Evolutionary conservation across 106 monocot species (phyloP).

Genomic region (Dendrobium officinale): DNA sequence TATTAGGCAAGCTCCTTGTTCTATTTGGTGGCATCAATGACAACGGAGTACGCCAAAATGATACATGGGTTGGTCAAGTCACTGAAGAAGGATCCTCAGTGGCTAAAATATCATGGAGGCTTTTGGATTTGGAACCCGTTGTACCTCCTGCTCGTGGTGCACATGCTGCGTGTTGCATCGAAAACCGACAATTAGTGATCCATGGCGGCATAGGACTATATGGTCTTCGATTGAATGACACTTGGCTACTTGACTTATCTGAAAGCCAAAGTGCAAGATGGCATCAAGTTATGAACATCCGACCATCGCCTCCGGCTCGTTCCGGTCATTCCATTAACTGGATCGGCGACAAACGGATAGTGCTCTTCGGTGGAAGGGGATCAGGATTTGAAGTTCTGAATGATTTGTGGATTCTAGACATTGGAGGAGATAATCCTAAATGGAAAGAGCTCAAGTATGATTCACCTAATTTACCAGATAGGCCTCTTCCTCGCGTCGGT

Average conservation of each 20-base stretch:
- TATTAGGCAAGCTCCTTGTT: slow-evolving; percentile 37
- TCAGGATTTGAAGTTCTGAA: slow-evolving; percentile 70
- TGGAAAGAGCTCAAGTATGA: slow-evolving; percentile 69
- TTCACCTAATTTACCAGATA: slow-evolving; percentile 12
- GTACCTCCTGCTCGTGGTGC: slow-evolving; percentile 83
- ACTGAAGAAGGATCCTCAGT: slow-evolving; percentile 16
- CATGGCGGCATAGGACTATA: slow-evolving; percentile 74
- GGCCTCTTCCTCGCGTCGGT: slow-evolving; percentile 63
- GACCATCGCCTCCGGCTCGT: slow-evolving; percentile 52
- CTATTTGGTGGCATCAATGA: slow-evolving; percentile 95
- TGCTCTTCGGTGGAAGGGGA: slow-evolving; percentile 79
- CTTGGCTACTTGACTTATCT: slow-evolving; percentile 71
- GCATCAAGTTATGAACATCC: slow-evolving; percentile 30
- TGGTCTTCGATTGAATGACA: slow-evolving; percentile 62
- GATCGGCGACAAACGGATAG: slow-evolving; percentile 47
- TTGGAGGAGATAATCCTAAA: slow-evolving; percentile 28
- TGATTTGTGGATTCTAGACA: slow-evolving; percentile 78
- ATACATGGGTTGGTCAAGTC: slow-evolving; percentile 72
- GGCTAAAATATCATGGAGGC: slow-evolving; percentile 50
- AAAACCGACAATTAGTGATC: slow-evolving; percentile 44
- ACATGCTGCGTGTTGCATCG: slow-evolving; percentile 58
- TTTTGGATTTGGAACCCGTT: slow-evolving; percentile 44
- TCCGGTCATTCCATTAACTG: slow-evolving; percentile 87
- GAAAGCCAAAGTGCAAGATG: slow-evolving; percentile 35
- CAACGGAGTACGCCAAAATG: slow-evolving; percentile 65